phyloP scores from a whole-genome alignment of 225 moss, liverwort and hornwort species.

The Straminergon stramineum region DNA sequence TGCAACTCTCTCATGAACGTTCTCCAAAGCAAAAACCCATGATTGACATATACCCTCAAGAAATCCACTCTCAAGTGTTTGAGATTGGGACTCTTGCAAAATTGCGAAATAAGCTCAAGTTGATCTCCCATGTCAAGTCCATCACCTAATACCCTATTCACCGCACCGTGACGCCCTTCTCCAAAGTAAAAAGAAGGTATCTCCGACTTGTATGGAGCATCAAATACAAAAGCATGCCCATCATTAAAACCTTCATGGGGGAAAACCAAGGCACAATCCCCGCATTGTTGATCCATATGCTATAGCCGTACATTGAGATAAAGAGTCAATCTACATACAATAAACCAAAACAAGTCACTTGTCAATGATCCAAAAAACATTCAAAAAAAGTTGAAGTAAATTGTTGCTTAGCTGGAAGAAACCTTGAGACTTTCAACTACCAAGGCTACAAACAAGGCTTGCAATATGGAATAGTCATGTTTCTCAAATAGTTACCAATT shows the following conservation, averaged over 20 bases:
- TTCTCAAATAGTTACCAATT: background rate
- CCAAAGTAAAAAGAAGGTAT: background rate
- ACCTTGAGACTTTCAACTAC: background rate
- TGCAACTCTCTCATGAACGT: background rate
- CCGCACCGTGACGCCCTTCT: accelerated
- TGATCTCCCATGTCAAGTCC: accelerated
- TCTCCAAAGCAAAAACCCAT: background rate
- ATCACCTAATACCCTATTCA: background rate
- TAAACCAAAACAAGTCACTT: background rate
- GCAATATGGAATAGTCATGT: background rate
- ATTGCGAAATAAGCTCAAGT: background rate
- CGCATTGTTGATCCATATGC: background rate
- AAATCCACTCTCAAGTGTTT: background rate
- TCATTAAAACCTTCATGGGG: accelerated
- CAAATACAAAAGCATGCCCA: background rate
- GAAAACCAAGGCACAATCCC: background rate
- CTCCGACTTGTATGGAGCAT: too few species aligned
- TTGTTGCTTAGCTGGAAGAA: accelerated
- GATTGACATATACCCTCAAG: too few species aligned
- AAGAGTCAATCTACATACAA: background rate
- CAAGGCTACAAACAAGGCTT: background rate
- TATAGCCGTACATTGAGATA: accelerated
- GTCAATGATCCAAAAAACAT: background rate
- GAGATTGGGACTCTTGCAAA: background rate
- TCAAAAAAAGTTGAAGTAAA: background rate